Evolutionary conservation across 1,284 basidiomycete species (phyloP), one percentile per base, ranked within the genome.

Genomic region (Melanopsichium pennsylvanicum): DNA sequence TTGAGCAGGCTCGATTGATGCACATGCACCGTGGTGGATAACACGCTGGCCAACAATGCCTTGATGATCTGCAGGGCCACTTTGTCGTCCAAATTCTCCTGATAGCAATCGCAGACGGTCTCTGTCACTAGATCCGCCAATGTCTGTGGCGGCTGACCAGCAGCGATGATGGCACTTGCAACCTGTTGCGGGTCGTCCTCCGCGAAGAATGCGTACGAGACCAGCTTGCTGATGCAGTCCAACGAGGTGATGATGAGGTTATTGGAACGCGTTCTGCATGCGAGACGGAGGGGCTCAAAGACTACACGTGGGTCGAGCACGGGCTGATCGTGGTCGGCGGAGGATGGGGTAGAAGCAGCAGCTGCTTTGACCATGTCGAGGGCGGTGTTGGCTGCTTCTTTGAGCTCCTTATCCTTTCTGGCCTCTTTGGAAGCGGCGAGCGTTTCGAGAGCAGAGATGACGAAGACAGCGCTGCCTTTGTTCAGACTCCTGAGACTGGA

Each of bases 201-300:
- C 22, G 77, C 79, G 35, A 81, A 81, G 59, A 81, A 81, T 27
- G 72, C 70, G 42, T 80, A 81, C 57, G 70, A 74, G 50, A 81
- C 78, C 16, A 81, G 67, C 55, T 81, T 81, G 47, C 76, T 68
- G 35, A 81, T 74, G 66, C 79, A 81, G 49, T 81, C 79, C 22
- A 81, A 59, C 35, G 72, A 62, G 32, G 70, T 74, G 48, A 74
- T 74, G 54, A 66, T 72, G 41, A 80, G 63, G 35, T 69, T 66
- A 31, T 74, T 68, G 64, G 59, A 80, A 33, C 68, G 51, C 13
- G 77, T 75, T 29, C 55, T 57, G 62, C 76, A 79, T 11, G 79
- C 78, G 8, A 80, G 48, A 12, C 76, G 66, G 16, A 81, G 68
- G 7, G 79, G 79, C 47, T 80, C 79, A 37, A 81, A 80, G 42